phyloP scores from a whole-genome alignment of 73 alveolate genomes.

The Symbiodinium natans region DNA sequence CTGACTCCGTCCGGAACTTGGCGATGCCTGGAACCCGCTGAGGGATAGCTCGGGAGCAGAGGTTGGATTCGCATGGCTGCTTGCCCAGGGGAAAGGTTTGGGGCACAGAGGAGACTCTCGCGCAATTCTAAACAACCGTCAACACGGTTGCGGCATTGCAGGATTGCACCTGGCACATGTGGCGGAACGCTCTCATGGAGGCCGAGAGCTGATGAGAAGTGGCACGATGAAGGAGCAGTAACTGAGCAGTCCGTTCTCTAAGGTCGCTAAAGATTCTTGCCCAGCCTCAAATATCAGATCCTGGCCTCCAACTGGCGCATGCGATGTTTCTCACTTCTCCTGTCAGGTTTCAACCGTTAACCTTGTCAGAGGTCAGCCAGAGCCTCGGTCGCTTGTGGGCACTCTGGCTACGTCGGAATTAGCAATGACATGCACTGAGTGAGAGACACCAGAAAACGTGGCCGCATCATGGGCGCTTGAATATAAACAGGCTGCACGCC shows the following conservation, averaged over 20 bases:
- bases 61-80: too few species aligned
- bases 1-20: neutral
- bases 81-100: too few species aligned
- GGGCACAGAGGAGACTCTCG: too few species aligned
- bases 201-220: neutral
- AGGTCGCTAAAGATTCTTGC: neutral
- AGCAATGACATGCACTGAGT: too few species aligned
- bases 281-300: too few species aligned
- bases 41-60: too few species aligned
- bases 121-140: too few species aligned
- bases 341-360: conserved; percentile 67
- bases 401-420: neutral
- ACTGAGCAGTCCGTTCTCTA: neutral
- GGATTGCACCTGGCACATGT: conserved; percentile 93
- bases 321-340: neutral
- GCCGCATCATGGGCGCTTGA: too few species aligned
- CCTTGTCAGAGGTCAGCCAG: conserved; percentile 79
- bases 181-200: conserved; percentile 91
- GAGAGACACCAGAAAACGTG: too few species aligned
- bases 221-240: neutral
- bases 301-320: neutral
- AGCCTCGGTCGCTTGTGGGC: neutral
- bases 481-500: too few species aligned
- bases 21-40: too few species aligned
- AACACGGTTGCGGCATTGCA: neutral